Base-by-base conservation (phyloP, 2,329 filamentous ascomycete genomes). In the Penicillium thymicola region DNA sequence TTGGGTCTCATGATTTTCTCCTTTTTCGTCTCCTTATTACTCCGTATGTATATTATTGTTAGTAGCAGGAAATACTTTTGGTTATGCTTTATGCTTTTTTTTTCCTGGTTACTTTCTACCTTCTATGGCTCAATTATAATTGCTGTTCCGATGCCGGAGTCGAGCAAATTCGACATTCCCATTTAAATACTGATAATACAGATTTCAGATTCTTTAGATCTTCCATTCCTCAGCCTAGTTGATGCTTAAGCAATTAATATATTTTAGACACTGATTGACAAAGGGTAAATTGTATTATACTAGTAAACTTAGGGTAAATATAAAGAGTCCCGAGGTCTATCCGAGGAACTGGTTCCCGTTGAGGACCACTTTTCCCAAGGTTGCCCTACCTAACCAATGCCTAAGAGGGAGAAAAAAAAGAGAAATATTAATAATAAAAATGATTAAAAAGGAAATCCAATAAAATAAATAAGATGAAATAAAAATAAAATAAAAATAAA, bases 341-440 rank as follows among this genome's bases (percentile, higher is more conserved):
- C 68, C 67, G 64, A 70, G 68, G 69, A 68, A 69, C 66, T 71
- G 69, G 69, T 69, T 66, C 66, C 61, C 62, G 63, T 68, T 64
- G 11, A 50, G 49, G 48, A 46, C 59, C 62, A 63, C 62, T 21
- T 21, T 21, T 21, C 3, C 3, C 21, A 21, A 21, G 21, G 21
- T 21, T 21, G 21, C 21, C 21, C 21, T 21, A 21, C 21, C 21
- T 21, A 21, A 21, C 21, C 21, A 21, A 21, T 21, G 21, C 21
- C 25, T 37, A 6, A n/a, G 30, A 23, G 11, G 5, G 25, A 11
- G 13, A 4, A 41, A 14, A 14, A 9, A 16, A 3, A 21, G 27
- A 42, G 3, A 16, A 38, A 18, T 37, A 18, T 18, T 11, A 16
- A 23, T 13, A 54, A 46, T 21, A 44, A 23, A 14, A 42, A 34